Evolutionary conservation across 768 basidiomycete species (phyloP).

Genomic region (Termitomyces sp.): DNA sequence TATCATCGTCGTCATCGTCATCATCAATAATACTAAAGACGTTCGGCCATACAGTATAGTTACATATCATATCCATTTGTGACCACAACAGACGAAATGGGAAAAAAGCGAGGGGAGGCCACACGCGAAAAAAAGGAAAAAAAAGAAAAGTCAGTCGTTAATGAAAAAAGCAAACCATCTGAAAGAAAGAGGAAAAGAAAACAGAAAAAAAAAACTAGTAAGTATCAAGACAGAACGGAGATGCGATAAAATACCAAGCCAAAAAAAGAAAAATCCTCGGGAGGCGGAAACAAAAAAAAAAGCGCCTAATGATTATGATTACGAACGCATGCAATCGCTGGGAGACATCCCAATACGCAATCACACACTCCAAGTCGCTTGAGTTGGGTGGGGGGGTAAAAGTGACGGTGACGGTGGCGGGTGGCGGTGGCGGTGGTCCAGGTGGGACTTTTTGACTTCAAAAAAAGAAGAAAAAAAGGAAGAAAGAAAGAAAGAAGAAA

Average conservation of each 20-base stretch:
- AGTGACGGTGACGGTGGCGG: too few relatives aligned
- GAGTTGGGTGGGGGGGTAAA: too few relatives aligned
- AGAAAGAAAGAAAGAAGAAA: not conserved
- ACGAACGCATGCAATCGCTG: not conserved
- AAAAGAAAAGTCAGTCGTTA: not conserved
- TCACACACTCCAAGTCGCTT: not conserved
- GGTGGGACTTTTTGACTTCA: not conserved
- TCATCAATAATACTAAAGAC: conserved; percentile 15
- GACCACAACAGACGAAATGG: conserved; percentile 4
- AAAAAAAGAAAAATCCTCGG: conserved; percentile 15
- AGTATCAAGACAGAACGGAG: conserved; percentile 18
- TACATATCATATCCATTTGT: conserved; percentile 21
- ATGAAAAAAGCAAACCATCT: too few relatives aligned
- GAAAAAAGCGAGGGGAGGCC: not conserved
- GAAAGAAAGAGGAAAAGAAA: not conserved
- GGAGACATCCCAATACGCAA: not conserved
- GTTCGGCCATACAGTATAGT: conserved; percentile 21
- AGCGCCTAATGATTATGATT: not conserved
- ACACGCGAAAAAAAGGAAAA: too few relatives aligned
- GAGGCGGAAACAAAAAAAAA: too few relatives aligned
- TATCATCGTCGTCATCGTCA: too few relatives aligned
- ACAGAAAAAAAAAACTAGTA: not conserved
- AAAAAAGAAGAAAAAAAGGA: not conserved
- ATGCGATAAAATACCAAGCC: conserved; percentile 17
- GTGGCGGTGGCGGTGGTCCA: not conserved